Base-by-base conservation (phyloP, 192 early-diverging fungal genomes). In the Linnemannia elongata region DNA sequence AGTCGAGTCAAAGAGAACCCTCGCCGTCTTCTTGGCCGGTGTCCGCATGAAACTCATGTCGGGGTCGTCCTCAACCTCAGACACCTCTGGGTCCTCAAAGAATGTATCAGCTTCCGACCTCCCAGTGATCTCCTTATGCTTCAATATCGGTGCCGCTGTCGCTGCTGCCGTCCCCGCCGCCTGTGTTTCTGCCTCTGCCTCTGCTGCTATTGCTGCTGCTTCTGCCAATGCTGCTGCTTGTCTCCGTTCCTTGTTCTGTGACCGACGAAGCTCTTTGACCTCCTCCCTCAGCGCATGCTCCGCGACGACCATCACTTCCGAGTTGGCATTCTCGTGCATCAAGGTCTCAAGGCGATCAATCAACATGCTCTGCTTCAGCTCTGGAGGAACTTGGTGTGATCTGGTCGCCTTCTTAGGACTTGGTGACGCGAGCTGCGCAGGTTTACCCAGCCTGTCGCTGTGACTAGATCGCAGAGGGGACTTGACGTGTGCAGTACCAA, bases 261-360 rank as follows among this genome's bases (percentile, higher is more conserved):
- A 81, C 9, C 76, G 79, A 30, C 74, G 77, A 33, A 78, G 47
- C 0, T 35, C 18, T 24, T 75, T 69, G 38, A 77, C 80, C 30
- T 81, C 79, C 41, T 87, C 80, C n/a, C 70, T 72, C 15, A 87
- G 27, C 6, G 79, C 85, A 33, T 78, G 70, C 52, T 81, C 80
- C 0, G 85, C 85, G n/a, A 81, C 85, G 18, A 76, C 85, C 72
- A 81, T 49, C 1, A 87, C 85, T 27, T 74, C 76, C 17, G 63
- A 60, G 18, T 52, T 75, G 35, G 68, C 79, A 38, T 87, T 78
- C 12, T 78, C 85, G 0, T 87, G 75, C 85, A 87, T 87, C 85
- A 87, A n/a, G 68, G 24, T 68, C 22, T 75, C 85, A 17, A 87
- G 47, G 6, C 85, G 79, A 30, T 87, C 76, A 8, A 87, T 75